Base-by-base conservation (phyloP, 2,329 filamentous ascomycete genomes). In the Pyrenochaeta sp. region DNA sequence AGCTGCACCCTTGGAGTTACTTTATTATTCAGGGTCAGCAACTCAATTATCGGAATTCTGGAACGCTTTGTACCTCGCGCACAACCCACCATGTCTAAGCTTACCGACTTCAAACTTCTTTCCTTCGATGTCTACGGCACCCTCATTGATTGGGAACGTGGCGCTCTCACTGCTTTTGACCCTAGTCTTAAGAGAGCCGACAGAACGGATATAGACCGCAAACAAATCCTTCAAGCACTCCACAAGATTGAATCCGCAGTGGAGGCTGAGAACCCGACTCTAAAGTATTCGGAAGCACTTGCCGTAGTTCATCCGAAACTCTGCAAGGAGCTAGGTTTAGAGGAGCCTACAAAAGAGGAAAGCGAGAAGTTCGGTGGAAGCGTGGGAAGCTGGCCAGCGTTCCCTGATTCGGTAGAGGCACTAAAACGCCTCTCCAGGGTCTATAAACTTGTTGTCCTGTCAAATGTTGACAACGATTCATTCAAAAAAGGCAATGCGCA, bases 101-200 rank as follows among this genome's bases (percentile, higher is more conserved):
- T 77, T 27, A 74, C 68, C 27, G 67, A 77, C 47, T 83, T 80
- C 70, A 76, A 75, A 20, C 75, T 85, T 54, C 83, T 91, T 44
- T 87, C 86, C 66, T 92, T 93, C 75, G 90, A 94, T 75, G 87
- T 90, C 78, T 93, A 90, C 73, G 90, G 90, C 72, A 94, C 90
- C 0, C 82, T 93, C 3, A 85, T 93, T 55, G 89, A 93, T 78
- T 92, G 89, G 89, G 88, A 92, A 72, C 71, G 78, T n/a, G 89
- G 89, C 53, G 83, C 91, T 51, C 74, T 83, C 45, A 60, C 74
- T 2, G 80, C 83, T 2, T 79, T 92, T 1, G 68, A 80, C 20
- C 80, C 83, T 0, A 67, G 85, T 11, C 75, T 85, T 30, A 69
- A 80, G 23, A 64, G 60, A n/a, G 56, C 56, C 35, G 48, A 49